phyloP scores from a whole-genome alignment of 768 basidiomycete species.

The Suillus brevipes region DNA sequence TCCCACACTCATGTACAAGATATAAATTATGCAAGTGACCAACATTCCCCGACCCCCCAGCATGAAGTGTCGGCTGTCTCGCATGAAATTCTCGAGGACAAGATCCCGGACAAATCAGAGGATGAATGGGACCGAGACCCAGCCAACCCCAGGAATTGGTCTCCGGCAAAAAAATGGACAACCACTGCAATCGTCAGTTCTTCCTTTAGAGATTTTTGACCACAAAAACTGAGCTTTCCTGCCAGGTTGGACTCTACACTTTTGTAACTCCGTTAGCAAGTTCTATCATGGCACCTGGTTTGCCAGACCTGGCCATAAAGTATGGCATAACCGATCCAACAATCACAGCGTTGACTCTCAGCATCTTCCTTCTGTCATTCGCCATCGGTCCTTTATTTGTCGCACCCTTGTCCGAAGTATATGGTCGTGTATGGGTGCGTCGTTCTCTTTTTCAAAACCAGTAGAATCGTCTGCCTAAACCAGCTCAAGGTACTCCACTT shows the following conservation, averaged over 20 bases:
- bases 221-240: not conserved
- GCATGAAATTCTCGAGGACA: not conserved
- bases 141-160: conserved; percentile 23
- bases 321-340: not conserved
- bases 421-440: conserved; percentile 44
- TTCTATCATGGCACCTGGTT: not conserved
- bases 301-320: not conserved
- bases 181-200: conserved; percentile 37
- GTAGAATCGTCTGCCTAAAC: not conserved
- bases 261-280: not conserved
- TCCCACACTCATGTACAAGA: not conserved
- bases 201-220: conserved; percentile 18
- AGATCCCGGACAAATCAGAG: not conserved
- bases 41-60: too few relatives aligned
- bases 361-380: not conserved
- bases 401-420: conserved; percentile 23
- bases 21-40: not conserved
- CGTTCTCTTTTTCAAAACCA: not conserved
- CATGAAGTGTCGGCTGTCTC: not conserved
- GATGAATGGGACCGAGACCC: conserved; percentile 52
- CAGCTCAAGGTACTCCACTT: conserved; percentile 49
- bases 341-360: not conserved
- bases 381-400: not conserved
- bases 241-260: not conserved
- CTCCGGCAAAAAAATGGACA: not conserved